Conservation (phyloP, 768 basidiomycete genomes). For the Boletus vinaceobasis region DNA sequence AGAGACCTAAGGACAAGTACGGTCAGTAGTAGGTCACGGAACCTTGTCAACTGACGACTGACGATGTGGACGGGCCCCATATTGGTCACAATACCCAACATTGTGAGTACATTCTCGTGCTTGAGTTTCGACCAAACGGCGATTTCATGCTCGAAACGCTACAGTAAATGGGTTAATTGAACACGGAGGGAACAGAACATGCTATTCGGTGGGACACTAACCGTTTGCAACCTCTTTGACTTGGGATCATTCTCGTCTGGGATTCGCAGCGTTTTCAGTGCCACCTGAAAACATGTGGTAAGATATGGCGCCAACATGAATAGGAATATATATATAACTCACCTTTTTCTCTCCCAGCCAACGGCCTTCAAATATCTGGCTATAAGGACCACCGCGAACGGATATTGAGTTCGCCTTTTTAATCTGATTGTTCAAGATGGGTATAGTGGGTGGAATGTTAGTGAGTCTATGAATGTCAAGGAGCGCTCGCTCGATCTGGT, state of each 20-base stretch:
- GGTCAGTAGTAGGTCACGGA: not conserved
- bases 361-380: constrained; percentile 51
- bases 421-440: constrained; percentile 52
- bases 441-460: constrained; percentile 52
- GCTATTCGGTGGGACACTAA: constrained; percentile 2
- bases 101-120: constrained; percentile 44
- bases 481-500: constrained; percentile 45
- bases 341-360: constrained; percentile 58
- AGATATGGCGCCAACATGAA: not conserved
- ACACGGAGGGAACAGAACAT: not conserved
- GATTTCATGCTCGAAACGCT: constrained; percentile 60
- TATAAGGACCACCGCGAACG: constrained; percentile 50
- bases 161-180: not conserved
- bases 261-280: constrained; percentile 52
- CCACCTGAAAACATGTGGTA: constrained; percentile 39
- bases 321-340: not conserved
- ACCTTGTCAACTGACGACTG: not conserved
- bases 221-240: constrained; percentile 39
- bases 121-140: constrained; percentile 49
- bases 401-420: constrained; percentile 33
- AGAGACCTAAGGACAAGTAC: constrained; percentile 43
- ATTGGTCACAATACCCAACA: constrained; percentile 56
- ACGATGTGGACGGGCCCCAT: constrained; percentile 52
- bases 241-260: constrained; percentile 42
- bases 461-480: constrained; percentile 47